A percentile compares a stretch with the other conserved stretches of the same genome.
Conservation (phyloP, 78 protist species). For the Blattamonas nauphoetae region DNA sequence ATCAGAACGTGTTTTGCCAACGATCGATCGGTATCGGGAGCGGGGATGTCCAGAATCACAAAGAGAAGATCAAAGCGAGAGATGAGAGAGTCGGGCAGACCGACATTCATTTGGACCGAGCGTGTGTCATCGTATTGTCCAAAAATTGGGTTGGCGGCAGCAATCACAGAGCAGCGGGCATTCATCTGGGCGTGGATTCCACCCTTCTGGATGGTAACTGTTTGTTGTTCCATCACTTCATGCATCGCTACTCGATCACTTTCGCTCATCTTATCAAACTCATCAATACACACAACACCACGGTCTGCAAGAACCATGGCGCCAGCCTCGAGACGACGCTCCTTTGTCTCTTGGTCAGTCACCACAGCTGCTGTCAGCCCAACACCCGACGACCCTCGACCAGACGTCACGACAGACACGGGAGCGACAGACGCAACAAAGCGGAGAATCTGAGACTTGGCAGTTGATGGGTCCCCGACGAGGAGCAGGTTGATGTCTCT, state of each 20-base stretch:
- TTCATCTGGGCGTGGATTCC: conserved; percentile 96
- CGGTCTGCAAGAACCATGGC: conserved; percentile 99
- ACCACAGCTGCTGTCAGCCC: conserved; percentile 98
- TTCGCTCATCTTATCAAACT: conserved; percentile 95
- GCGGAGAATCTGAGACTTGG: conserved; percentile 95
- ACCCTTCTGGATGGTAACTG: conserved; percentile 97
- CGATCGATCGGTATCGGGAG: conserved; percentile 24
- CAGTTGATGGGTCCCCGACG: conserved; percentile 99
- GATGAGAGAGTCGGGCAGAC: conserved; percentile 94
- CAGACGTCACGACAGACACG: conserved; percentile 91
- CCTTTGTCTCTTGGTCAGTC: conserved; percentile 84
- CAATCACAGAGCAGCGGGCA: conserved; percentile 95
- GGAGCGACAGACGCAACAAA: conserved; percentile 83
- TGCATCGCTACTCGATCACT: conserved; percentile 66
- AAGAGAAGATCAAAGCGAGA: conserved; percentile 98
- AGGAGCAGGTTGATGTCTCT: conserved; percentile 85
- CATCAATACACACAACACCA: conserved; percentile 95
- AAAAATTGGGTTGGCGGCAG: conserved; percentile 98
- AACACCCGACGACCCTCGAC: conserved; percentile 96
- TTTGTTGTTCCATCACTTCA: conserved; percentile 97
- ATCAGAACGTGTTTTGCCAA: conserved; percentile 62
- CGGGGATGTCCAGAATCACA: conserved; percentile 74
- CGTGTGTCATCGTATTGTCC: conserved; percentile 43
- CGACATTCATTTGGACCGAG: conserved; percentile 50
- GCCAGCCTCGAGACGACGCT: conserved; percentile 95